These are phyloP conservation scores for Panaeolus cyanescens DNA, from an alignment of 768 basidiomycete genomes.

Conservation along the genomic window DNA sequence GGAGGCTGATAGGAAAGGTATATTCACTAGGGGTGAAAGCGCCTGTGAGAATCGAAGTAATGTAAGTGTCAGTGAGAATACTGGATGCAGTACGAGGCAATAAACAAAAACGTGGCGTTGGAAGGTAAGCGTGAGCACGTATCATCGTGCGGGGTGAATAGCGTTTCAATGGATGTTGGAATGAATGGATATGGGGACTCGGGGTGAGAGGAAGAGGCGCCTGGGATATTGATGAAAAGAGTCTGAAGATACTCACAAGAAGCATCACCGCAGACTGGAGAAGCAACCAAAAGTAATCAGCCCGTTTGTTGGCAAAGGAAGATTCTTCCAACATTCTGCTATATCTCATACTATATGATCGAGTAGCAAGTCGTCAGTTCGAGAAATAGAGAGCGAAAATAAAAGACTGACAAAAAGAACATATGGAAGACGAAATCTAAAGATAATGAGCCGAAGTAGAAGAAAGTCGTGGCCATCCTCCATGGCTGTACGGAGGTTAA, in stretches of 20 bases:
- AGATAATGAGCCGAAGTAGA: slow-evolving; percentile 93
- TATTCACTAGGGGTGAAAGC: slow-evolving; percentile 85
- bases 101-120: not conserved
- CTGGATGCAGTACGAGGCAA: not conserved
- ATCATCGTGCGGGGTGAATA: not conserved
- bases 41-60: slow-evolving; percentile 41
- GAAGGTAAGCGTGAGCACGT: not conserved
- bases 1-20: slow-evolving; percentile 91
- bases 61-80: not conserved
- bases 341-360: slow-evolving; percentile 83
- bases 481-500: slow-evolving; percentile 59
- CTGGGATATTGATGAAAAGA: not conserved
- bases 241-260: slow-evolving; percentile 53
- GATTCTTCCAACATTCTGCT: slow-evolving; percentile 97
- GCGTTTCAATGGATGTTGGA: slow-evolving; percentile 3
- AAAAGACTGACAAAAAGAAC: slow-evolving; percentile 88
- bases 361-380: not conserved
- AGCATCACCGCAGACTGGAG: slow-evolving; percentile 83
- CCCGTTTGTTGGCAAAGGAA: slow-evolving; percentile 86
- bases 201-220: slow-evolving; percentile 9
- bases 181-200: not conserved
- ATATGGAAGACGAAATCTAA: slow-evolving; percentile 96
- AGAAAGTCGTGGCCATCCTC: slow-evolving; percentile 89
- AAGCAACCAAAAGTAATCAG: slow-evolving; percentile 96
- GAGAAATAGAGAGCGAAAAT: slow-evolving; percentile 3